These are phyloP conservation scores for Globisporangium irregulare DNA, from an alignment of 352 stramenopile species.

Conservation along the genomic window DNA sequence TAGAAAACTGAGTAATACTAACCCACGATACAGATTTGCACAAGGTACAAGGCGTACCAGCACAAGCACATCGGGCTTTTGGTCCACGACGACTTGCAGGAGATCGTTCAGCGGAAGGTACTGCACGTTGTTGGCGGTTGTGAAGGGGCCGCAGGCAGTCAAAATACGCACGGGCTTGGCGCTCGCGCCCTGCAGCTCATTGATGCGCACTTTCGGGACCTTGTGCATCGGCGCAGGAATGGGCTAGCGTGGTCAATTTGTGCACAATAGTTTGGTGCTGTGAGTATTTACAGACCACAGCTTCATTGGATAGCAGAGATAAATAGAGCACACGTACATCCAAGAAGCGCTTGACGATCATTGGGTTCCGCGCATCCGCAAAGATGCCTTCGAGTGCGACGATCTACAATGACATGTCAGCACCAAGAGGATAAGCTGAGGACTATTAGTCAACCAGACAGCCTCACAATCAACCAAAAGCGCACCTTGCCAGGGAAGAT, in stretches of 20 bases:
- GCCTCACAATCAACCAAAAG: neutral
- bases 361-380: constrained; percentile 59
- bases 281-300: neutral
- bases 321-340: constrained; percentile 37
- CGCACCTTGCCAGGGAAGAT: constrained; percentile 81
- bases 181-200: constrained; percentile 43
- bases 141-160: constrained; percentile 93
- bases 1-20: neutral
- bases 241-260: constrained; percentile 26
- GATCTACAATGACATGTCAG: constrained; percentile 36
- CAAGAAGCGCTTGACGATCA: constrained; percentile 76
- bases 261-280: neutral
- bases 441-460: neutral
- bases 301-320: neutral
- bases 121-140: constrained; percentile 91
- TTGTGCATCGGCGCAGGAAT: constrained; percentile 56
- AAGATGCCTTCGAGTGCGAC: constrained; percentile 79
- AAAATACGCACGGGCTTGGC: constrained; percentile 74
- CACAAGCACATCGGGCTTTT: constrained; percentile 94
- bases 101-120: constrained; percentile 96
- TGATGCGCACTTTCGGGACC: constrained; percentile 39
- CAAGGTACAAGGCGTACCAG: constrained; percentile 47
- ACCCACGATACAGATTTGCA: neutral
- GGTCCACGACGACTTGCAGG: constrained; percentile 68
- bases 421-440: too few species aligned